Conservation (phyloP, 805 yeast genomes). For the Schwanniomyces occidentalis region DNA sequence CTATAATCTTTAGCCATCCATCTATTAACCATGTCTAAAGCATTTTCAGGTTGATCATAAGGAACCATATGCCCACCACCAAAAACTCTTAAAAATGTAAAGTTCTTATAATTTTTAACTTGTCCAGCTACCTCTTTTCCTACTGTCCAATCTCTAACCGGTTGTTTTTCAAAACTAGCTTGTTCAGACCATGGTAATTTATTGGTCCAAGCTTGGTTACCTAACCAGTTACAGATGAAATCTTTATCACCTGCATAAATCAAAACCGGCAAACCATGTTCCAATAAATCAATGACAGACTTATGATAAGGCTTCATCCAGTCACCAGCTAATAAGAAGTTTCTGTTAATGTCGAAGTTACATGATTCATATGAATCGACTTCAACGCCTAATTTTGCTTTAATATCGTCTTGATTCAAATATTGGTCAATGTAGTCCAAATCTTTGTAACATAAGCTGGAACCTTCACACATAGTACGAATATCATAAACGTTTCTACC, state of each 20-base stretch:
- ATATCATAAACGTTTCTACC: constrained; percentile 93
- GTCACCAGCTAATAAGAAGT: constrained; percentile 86
- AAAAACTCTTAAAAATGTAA: constrained; percentile 80
- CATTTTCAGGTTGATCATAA: constrained; percentile 75
- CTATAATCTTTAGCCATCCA: constrained; percentile 73
- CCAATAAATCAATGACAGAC: constrained; percentile 63
- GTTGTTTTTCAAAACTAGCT: constrained; percentile 44
- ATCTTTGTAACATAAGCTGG: constrained; percentile 73
- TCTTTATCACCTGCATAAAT: constrained; percentile 95
- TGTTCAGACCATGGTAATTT: constrained; percentile 64
- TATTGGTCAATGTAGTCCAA: constrained; percentile 73
- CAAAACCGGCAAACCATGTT: constrained; percentile 72
- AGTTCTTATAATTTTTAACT: constrained; percentile 67
- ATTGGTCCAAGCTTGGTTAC: constrained; percentile 82
- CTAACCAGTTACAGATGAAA: constrained; percentile 90
- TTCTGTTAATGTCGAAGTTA: constrained; percentile 73
- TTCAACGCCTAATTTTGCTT: constrained; percentile 86
- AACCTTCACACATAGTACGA: constrained; percentile 72
- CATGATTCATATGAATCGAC: constrained; percentile 76
- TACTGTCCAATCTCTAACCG: constrained; percentile 44
- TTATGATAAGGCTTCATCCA: constrained; percentile 79
- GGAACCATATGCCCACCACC: constrained; percentile 98
- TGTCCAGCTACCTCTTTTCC: constrained; percentile 57
- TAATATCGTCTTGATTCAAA: constrained; percentile 75
- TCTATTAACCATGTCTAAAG: constrained; percentile 80